Evolutionary conservation across 345 rosid genomes (phyloP).

Genomic region (Barbarea vulgaris): DNA sequence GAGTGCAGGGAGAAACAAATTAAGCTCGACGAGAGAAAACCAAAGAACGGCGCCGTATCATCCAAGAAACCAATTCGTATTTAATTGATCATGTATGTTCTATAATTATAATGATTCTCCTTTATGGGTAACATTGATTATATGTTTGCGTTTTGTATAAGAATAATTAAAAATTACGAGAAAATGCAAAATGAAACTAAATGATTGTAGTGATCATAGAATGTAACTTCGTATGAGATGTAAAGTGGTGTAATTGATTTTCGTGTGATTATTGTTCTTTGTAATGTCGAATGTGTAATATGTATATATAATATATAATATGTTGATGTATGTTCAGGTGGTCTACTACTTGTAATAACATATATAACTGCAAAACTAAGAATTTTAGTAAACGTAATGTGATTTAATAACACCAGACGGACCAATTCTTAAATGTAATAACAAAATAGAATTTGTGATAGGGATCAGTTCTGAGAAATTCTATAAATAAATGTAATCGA

Average conservation of each 20-base stretch:
- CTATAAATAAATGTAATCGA: conserved; percentile 24
- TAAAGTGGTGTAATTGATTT: conserved; percentile 1
- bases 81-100: conserved; percentile 1
- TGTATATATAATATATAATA: background rate
- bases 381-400: background rate
- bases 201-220: conserved; percentile 19
- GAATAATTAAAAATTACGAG: background rate
- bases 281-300: background rate
- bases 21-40: conserved; percentile 64
- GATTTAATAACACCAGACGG: conserved; percentile 22
- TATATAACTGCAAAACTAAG: background rate
- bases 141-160: conserved; percentile 14
- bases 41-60: conserved; percentile 28
- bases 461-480: conserved; percentile 22
- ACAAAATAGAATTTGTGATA: conserved; percentile 28
- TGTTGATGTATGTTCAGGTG: conserved; percentile 29
- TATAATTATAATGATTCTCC: background rate
- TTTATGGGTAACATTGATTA: background rate
- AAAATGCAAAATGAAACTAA: conserved; percentile 2
- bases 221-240: conserved; percentile 1
- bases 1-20: conserved; percentile 85
- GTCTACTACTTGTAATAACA: conserved; percentile 11
- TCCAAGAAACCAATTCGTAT: conserved; percentile 19
- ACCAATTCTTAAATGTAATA: conserved; percentile 26
- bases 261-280: conserved; percentile 12